These are phyloP conservation scores for Gaertneriomyces semiglobifer DNA, from an alignment of 192 early-diverging fungal genomes.

Conservation along the genomic window DNA sequence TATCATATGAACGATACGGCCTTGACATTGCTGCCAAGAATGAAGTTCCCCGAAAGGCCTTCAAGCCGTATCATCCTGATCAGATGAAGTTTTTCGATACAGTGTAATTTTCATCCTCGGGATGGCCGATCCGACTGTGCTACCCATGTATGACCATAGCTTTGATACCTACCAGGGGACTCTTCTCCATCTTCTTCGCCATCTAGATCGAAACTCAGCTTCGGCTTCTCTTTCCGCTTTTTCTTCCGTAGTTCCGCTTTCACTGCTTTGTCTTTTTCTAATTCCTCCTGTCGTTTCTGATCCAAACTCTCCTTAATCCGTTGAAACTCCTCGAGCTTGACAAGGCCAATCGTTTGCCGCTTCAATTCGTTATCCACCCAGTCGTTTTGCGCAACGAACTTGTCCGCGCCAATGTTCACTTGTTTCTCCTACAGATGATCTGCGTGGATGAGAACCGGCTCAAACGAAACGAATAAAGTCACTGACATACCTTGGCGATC, in stretches of 20 bases:
- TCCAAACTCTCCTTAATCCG: constrained; percentile 78
- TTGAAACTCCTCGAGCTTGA: constrained; percentile 84
- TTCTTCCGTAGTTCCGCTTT: constrained; percentile 60
- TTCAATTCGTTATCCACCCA: constrained; percentile 82
- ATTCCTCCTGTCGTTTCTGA: constrained; percentile 60
- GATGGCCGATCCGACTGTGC: not conserved
- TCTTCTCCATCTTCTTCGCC: constrained; percentile 37
- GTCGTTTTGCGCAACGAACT: constrained; percentile 74
- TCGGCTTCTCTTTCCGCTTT: constrained; percentile 55
- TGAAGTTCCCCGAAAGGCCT: not conserved
- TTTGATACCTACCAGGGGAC: not conserved
- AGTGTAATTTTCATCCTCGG: constrained; percentile 15
- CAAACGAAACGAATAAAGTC: constrained; percentile 3
- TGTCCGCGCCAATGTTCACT: constrained; percentile 65
- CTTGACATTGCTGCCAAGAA: not conserved
- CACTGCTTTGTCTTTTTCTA: constrained; percentile 51
- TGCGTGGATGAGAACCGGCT: not conserved
- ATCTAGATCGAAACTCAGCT: constrained; percentile 71
- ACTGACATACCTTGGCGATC: constrained; percentile 55
- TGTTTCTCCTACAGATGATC: constrained; percentile 51
- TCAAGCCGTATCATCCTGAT: not conserved
- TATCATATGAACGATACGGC: constrained; percentile 31
- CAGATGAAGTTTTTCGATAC: constrained; percentile 2
- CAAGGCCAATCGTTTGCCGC: constrained; percentile 83
- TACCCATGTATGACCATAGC: too few species aligned